Evolutionary conservation across 805 yeast genomes (phyloP), one percentile per base, ranked within the genome.

Genomic region (Kockiozyma suomiensis): DNA sequence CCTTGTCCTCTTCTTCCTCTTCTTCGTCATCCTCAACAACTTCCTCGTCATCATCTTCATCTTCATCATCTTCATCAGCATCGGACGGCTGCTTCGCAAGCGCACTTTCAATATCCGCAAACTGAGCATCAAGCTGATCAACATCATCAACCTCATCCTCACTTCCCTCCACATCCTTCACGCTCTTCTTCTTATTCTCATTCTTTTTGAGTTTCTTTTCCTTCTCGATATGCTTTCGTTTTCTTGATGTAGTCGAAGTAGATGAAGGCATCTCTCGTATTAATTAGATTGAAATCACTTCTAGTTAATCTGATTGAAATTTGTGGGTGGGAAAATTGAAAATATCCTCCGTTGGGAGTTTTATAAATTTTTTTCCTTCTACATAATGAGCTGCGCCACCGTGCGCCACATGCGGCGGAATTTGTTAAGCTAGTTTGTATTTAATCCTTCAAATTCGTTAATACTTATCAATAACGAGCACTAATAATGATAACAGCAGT

Each of bases 51-150:
- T 73, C 76, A 1, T 69, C 74, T 1, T 65, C 72, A 5, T n/a
- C n/a, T n/a, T n/a, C n/a, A n/a, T n/a, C n/a, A n/a, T 66, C 72
- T 12, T 70, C 76, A 1, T 69, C 74, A 12, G 67, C 75, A 0
- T 69, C 75, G 26, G 28, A 10, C 21, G 56, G 51, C 5, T 25
- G 30, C 23, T 23, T 55, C 25, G 28, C 59, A n/a, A 55, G 26
- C 17, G 8, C 51, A 15, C 1, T 67, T 57, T 41, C 50, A 21
- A 41, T 61, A 65, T 35, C 61, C 47, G 35, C 58, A 41, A 33
- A 53, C 21, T 60, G 55, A 33, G 38, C 56, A 51, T 61, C 67
- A 32, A 58, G 25, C 23, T 55, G 52, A n/a, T 46, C 46, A 12
- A 56, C 62, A 1, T 48, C 56, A 2, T 38, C 55, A n/a, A 49